Base-by-base conservation (phyloP, 2,329 filamentous ascomycete species). In the Penicillium frequentans region DNA sequence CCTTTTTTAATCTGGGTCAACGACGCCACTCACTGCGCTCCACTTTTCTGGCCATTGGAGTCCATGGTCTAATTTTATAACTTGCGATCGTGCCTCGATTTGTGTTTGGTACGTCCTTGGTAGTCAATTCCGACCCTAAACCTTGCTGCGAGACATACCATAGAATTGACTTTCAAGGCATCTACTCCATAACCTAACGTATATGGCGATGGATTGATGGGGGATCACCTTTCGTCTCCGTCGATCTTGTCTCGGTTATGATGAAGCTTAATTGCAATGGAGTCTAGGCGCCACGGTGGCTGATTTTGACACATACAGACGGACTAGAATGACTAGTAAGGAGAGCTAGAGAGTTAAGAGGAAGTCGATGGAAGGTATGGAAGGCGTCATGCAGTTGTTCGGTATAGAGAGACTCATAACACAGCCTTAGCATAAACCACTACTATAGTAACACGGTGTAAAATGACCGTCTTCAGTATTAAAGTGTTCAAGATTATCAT, bases 201-300 rank as follows among this genome's bases (percentile, higher is more conserved):
- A 26, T 33, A 33, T 33, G 31, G 31, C 6, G 14, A 33, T 33
- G 19, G 4, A 19, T 39, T 39, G n/a, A 19, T 31, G 46, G 47
- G 45, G 54, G 52, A 19, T 39, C 35, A 39, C 35, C 9, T 39
- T 39, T 49, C 42, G 13, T 23, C 56, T 47, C 19, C 44, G 60
- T 62, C 58, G 62, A 63, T 63, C 60, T 58, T 44, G 62, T 63
- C 62, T 64, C 60, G 58, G 62, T 54, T 52, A 35, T 59, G 56
- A 61, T 61, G 62, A 63, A 64, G 62, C 60, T 61, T 64, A 63
- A 63, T 62, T 54, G 33, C 29, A 43, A 49, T 39, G 27, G 16
- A 45, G 45, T 26, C n/a, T 52, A 21, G 33, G 56, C 58, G 58
- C 52, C 58, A 58, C 54, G 57, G 45, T 43, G 52, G 52, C 50